Evolutionary conservation across 1,284 basidiomycete genomes (phyloP), one percentile per base, ranked within the genome.

Genomic region (Cutaneotrichosporon curvatum): DNA sequence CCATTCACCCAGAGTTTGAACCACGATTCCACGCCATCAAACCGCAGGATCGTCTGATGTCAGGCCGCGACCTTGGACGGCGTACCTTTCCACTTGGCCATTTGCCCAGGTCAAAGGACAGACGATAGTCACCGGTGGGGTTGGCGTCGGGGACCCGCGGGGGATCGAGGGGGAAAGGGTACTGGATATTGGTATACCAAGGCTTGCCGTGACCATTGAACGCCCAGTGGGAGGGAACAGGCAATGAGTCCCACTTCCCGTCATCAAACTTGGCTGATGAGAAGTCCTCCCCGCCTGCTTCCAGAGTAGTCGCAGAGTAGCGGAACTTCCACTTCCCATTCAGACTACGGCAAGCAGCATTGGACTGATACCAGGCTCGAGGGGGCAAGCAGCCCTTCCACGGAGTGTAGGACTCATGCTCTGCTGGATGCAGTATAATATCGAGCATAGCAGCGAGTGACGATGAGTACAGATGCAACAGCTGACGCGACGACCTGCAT

Each of bases 11-110:
- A 60, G 1, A 55, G 45, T 41, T 60, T 60, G 45, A 22, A 45
- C 57, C 57, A 60, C 3, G 47, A 50, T 40, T 60, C 59, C 40
- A 60, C 46, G 19, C 59, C 59, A 22, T 60, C 59, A 20, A 58
- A 60, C 12, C 58, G 56, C 5, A 59, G 30, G 1, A 59, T 19
- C 3, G 40, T 37, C 38, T 37, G 34, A 6, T 1, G 22, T 28
- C 21, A 30, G 20, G 10, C 19, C 20, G 9, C 15, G 18, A 7
- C 7, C 8, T 18, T 2, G 8, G 16, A 18, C 32, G 20, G 22
- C 43, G 16, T 22, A 48, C 50, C 35, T 36, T 47, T 12, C 51
- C 25, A 4, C 14, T n/a, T 11, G 43, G 41, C 44, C 43, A 45
- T 36, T 44, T 40, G 9, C 23, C 31, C 34, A 20, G 40, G 16